Base-by-base conservation (phyloP, 768 basidiomycete genomes). In the Amanita brunnescens region DNA sequence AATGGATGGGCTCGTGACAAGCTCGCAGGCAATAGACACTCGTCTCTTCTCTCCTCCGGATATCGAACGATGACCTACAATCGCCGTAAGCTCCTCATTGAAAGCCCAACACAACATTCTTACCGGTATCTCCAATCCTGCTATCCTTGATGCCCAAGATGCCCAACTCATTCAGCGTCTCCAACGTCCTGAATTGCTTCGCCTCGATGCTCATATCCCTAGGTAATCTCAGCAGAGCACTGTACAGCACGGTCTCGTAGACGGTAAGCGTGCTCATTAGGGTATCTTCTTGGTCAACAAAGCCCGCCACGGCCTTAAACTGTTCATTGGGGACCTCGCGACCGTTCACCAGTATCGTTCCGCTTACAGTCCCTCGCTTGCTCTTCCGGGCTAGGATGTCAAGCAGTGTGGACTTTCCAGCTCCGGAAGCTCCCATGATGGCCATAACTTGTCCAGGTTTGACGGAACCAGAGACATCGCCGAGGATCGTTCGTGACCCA, bases 211-310 rank as follows among this genome's bases (percentile, higher is more conserved):
- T 90, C 95, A 98, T 98, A 57, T 96, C 93, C 58, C 93, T 70
- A 12, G 96, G 96, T 23, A 99, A 66, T 57, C 96, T 70, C 60
- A 99, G 65, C 42, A 98, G 63, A 10, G 96, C 96, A 47, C 90
- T 93, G 62, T 96, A 96, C 48, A 98, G 65, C 14, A 99, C 86
- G 0, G 94, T 97, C 74, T 99, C 96, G 65, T 97, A 98, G 18
- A 98, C 96, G 2, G 95, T 99, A 68, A 98, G 71, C 6, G 95
- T 98, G 61, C 86, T 81, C 88, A 99, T 95, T 56, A 99, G 69
- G 8, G 92, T 96, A 65, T 99, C 96, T 66, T 98, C 96, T 67
- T 99, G 96, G 63, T 99, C 95, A 39, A 99, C 96, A 57, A 89
- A 99, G 26, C 96, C 96, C 56, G 87, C 82, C 5, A 97, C 86